Evolutionary conservation across 2,329 filamentous ascomycete species (phyloP).

Genomic region (Aspergillus sclerotialis): DNA sequence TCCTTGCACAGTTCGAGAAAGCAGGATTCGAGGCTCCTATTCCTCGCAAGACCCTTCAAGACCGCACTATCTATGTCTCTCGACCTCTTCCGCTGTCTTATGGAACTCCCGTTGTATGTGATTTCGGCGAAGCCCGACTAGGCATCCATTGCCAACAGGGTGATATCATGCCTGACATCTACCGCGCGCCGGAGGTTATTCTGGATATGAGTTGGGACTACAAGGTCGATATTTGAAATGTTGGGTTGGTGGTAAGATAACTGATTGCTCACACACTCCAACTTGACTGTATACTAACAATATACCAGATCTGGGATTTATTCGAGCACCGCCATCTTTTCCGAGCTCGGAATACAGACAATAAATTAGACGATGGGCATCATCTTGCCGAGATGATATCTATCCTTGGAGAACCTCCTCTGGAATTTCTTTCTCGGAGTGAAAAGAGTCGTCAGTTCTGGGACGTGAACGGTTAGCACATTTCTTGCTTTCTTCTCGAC

Average conservation of each 20-base stretch:
- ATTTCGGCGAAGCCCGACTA: slow-evolving; percentile 21
- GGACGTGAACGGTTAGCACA: slow-evolving; percentile 8
- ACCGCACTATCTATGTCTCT: slow-evolving; percentile 21
- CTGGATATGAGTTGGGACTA: slow-evolving; percentile 21
- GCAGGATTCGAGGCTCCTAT: slow-evolving; percentile 19
- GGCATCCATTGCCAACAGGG: slow-evolving; percentile 10
- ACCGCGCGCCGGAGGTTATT: slow-evolving; percentile 23
- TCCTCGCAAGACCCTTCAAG: slow-evolving; percentile 19
- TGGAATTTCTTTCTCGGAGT: slow-evolving; percentile 11
- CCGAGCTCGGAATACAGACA: slow-evolving; percentile 7
- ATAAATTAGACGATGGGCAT: slow-evolving; percentile 13
- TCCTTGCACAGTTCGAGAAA: slow-evolving; percentile 21
- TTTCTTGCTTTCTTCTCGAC: not conserved
- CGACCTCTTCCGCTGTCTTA: slow-evolving; percentile 11
- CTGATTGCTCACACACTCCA: too few species aligned
- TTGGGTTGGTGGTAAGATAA: slow-evolving; percentile 18
- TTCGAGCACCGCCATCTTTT: slow-evolving; percentile 12
- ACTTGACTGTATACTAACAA: slow-evolving; percentile 7
- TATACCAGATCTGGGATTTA: slow-evolving; percentile 13
- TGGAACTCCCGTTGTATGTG: slow-evolving; percentile 18
- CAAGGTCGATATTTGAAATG: slow-evolving; percentile 25
- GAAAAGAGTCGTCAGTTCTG: slow-evolving; percentile 12
- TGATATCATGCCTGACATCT: slow-evolving; percentile 20
- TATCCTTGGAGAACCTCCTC: slow-evolving; percentile 9
- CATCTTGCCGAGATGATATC: slow-evolving; percentile 19